These are phyloP conservation scores for Wilhelminamyces savonicus DNA, from an alignment of 805 yeast genomes.

Conservation along the genomic window DNA sequence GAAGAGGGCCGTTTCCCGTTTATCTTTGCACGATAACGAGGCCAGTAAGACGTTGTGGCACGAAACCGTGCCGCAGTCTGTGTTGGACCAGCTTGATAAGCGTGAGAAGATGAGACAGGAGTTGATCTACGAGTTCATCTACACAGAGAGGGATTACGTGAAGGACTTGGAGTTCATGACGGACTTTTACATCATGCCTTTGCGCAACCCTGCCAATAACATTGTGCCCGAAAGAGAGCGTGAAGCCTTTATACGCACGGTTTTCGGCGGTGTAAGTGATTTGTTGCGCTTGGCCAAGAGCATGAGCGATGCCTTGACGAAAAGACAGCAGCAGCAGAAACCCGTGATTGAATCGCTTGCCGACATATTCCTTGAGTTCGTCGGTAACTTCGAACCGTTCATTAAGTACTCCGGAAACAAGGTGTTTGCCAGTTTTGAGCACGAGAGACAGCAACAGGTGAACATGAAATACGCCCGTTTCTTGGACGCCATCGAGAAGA, in stretches of 20 bases:
- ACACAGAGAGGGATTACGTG: constrained; percentile 92
- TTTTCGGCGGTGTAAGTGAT: constrained; percentile 84
- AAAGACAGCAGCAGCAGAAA: constrained; percentile 72
- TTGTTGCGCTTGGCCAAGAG: constrained; percentile 76
- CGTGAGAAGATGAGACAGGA: constrained; percentile 91
- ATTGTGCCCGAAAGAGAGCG: constrained; percentile 85
- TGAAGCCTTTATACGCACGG: constrained; percentile 86
- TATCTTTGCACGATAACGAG: constrained; percentile 61
- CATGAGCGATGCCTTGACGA: constrained; percentile 82
- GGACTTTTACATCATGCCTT: constrained; percentile 90
- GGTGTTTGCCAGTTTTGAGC: constrained; percentile 90
- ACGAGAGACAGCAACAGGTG: constrained; percentile 86
- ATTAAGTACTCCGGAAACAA: constrained; percentile 91
- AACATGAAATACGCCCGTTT: constrained; percentile 91
- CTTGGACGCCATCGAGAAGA: constrained; percentile 81
- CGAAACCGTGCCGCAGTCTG: constrained; percentile 75
- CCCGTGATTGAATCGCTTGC: constrained; percentile 84
- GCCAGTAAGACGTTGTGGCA: constrained; percentile 89
- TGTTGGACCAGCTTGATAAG: constrained; percentile 74
- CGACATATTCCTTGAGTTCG: constrained; percentile 77
- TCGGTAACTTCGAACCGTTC: constrained; percentile 87
- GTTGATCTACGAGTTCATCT: constrained; percentile 86
- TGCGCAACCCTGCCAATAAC: constrained; percentile 64
- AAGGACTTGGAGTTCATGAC: constrained; percentile 89
- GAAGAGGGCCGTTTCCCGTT: constrained; percentile 63